phyloP scores from a whole-genome alignment of 345 rosid species.

The Populus alba region DNA sequence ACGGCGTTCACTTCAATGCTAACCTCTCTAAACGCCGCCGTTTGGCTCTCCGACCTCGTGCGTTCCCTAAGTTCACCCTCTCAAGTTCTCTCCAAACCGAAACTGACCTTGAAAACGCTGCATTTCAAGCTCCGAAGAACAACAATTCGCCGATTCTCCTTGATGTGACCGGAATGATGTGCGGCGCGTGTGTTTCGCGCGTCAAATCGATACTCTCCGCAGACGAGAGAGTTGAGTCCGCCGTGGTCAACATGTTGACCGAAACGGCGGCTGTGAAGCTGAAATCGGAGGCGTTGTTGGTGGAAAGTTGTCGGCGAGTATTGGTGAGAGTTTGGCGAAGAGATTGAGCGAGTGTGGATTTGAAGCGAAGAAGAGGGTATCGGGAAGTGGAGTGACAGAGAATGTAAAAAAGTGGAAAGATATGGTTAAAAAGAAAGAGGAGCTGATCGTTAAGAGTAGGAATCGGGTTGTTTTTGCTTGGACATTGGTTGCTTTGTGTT shows the following conservation, averaged over 20 bases:
- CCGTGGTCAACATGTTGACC: conserved; percentile 80
- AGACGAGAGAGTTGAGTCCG: conserved; percentile 81
- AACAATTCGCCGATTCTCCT: conserved; percentile 55
- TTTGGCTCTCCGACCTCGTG: conserved; percentile 11
- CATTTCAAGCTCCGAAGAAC: conserved; percentile 1
- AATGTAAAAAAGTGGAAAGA: conserved; percentile 80
- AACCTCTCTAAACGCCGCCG: conserved; percentile 22
- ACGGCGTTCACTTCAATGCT: conserved; percentile 16
- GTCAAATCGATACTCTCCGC: conserved; percentile 69
- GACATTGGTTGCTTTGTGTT: conserved; percentile 91
- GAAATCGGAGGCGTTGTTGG: conserved; percentile 34
- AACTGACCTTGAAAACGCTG: conserved; percentile 26
- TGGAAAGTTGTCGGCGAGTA: conserved; percentile 22
- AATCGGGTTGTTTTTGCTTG: conserved; percentile 87
- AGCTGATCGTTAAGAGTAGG: conserved; percentile 65
- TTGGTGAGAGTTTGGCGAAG: conserved; percentile 62
- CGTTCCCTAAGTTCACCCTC: conserved; percentile 25
- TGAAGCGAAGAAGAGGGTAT: conserved; percentile 66
- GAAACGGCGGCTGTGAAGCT: conserved; percentile 81
- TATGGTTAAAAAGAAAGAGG: conserved; percentile 73
- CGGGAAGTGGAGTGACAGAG: conserved; percentile 72
- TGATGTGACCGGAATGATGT: conserved; percentile 88
- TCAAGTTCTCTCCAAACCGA: conserved; percentile 52
- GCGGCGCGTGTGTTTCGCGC: conserved; percentile 86
- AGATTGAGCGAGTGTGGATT: conserved; percentile 83